phyloP scores from a whole-genome alignment of 1,284 basidiomycete genomes.

The Mycosarcoma maydis region DNA sequence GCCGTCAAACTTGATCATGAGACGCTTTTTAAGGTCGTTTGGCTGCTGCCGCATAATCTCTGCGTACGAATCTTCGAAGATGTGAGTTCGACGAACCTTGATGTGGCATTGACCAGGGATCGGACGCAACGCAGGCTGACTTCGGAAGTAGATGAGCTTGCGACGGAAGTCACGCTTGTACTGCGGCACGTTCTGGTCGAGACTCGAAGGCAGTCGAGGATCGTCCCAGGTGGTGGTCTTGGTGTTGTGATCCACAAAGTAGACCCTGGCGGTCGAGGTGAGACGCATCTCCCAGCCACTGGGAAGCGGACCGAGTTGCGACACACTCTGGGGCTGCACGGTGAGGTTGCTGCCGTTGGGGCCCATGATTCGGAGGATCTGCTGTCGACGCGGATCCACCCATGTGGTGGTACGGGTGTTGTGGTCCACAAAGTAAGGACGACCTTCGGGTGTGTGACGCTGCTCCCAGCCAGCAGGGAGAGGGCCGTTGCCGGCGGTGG shows the following conservation, averaged over 20 bases:
- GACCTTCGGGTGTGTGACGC: constrained; percentile 93
- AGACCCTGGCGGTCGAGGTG: constrained; percentile 89
- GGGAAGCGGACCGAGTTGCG: constrained; percentile 91
- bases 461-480: constrained; percentile 98
- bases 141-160: constrained; percentile 99
- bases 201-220: constrained; percentile 79
- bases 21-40: constrained; percentile 92
- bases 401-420: constrained; percentile 96
- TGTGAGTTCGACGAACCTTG: constrained; percentile 89
- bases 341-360: constrained; percentile 81
- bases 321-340: constrained; percentile 81
- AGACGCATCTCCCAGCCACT: constrained; percentile 98
- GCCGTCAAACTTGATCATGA: constrained; percentile 99
- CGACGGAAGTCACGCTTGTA: constrained; percentile 99
- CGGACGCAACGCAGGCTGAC: constrained; percentile 89
- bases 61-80: constrained; percentile 95
- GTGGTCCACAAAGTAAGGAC: constrained; percentile 93
- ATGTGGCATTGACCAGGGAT: constrained; percentile 90
- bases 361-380: constrained; percentile 84
- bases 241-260: constrained; percentile 95
- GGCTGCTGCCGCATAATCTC: constrained; percentile 94
- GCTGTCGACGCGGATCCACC: constrained; percentile 93
- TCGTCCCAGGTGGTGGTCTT: constrained; percentile 97
- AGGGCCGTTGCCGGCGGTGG: constrained; percentile 81
- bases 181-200: constrained; percentile 95